A percentile compares a stretch with the other conserved stretches of the same genome.
Conservation (phyloP, 2,329 filamentous ascomycete species). For the Cladophialophora immunda region DNA sequence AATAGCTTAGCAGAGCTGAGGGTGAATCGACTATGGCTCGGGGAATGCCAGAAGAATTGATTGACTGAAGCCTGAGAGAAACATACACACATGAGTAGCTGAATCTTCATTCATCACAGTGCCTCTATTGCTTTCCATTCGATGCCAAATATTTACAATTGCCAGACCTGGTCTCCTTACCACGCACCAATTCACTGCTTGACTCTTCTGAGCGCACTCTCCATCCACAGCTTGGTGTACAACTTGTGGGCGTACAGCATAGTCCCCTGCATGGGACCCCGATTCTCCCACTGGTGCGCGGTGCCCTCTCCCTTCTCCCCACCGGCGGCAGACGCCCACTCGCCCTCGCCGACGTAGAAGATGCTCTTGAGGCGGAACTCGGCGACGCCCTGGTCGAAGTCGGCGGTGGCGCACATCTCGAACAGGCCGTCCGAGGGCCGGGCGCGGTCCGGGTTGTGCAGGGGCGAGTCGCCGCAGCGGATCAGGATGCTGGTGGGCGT, state of each 20-base stretch:
- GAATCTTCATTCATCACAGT: not conserved
- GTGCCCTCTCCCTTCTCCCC: constrained; percentile 42
- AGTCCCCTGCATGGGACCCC: constrained; percentile 47
- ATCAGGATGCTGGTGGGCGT: constrained; percentile 68
- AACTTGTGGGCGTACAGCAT: constrained; percentile 59
- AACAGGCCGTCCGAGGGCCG: constrained; percentile 72
- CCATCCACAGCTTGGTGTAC: constrained; percentile 66
- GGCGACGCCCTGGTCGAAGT: constrained; percentile 66
- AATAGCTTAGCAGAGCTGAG: constrained; percentile 1
- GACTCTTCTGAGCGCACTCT: constrained; percentile 55
- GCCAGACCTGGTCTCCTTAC: no score
- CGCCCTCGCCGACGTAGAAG: constrained; percentile 57
- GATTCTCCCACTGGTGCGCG: constrained; percentile 24
- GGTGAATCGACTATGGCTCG: not conserved
- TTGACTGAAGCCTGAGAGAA: not conserved
- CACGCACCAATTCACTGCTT: constrained; percentile 17
- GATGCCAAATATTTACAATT: not conserved
- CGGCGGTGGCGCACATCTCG: constrained; percentile 68
- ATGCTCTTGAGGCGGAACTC: constrained; percentile 72
- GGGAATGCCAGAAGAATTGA: not conserved
- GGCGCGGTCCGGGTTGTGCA: constrained; percentile 57
- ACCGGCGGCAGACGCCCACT: not conserved
- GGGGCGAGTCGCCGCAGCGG: constrained; percentile 72
- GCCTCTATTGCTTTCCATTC: not conserved
- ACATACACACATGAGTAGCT: not conserved